Evolutionary conservation across 768 basidiomycete genomes (phyloP).

Genomic region (Coprinopsis sp.): DNA sequence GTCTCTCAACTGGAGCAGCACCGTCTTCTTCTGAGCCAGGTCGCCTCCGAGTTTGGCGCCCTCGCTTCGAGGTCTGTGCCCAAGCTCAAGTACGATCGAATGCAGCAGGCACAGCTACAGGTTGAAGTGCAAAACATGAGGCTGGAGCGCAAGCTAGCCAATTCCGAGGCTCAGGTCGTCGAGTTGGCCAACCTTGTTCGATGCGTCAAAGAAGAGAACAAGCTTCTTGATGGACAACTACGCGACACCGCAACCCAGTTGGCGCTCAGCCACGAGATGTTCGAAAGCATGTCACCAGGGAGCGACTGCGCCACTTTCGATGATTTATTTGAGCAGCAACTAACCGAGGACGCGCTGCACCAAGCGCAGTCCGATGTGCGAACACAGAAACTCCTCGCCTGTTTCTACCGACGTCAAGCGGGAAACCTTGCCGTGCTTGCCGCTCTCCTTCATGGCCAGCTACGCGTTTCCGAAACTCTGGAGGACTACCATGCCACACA

Average conservation of each 20-base stretch:
- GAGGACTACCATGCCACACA: conserved; percentile 31
- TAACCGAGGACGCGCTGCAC: conserved; percentile 15
- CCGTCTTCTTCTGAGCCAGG: conserved; percentile 37
- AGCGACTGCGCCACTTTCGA: conserved; percentile 11
- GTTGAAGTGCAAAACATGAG: conserved; percentile 28
- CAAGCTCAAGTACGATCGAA: conserved; percentile 26
- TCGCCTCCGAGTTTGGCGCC: conserved; percentile 28
- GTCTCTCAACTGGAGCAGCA: conserved; percentile 49
- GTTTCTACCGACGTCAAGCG: conserved; percentile 33
- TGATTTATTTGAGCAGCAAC: conserved; percentile 16
- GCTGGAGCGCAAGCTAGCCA: conserved; percentile 64
- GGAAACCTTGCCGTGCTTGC: conserved; percentile 32
- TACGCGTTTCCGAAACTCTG: conserved; percentile 22
- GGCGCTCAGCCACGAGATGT: conserved; percentile 17
- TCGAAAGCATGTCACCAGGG: background rate
- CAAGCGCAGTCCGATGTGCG: conserved; percentile 9
- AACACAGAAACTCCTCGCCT: conserved; percentile 19
- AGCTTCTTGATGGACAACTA: conserved; percentile 33
- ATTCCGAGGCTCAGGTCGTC: conserved; percentile 60
- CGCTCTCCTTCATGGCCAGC: conserved; percentile 23
- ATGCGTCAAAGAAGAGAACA: conserved; percentile 49
- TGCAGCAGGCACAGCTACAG: conserved; percentile 36
- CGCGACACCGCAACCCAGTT: conserved; percentile 31
- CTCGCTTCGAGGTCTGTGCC: conserved; percentile 31
- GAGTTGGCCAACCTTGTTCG: conserved; percentile 63